Percentiles rank a stretch among this genome's conserved stretches.
phyloP scores from a whole-genome alignment of 768 basidiomycete species.

The Mycena leptocephala region DNA sequence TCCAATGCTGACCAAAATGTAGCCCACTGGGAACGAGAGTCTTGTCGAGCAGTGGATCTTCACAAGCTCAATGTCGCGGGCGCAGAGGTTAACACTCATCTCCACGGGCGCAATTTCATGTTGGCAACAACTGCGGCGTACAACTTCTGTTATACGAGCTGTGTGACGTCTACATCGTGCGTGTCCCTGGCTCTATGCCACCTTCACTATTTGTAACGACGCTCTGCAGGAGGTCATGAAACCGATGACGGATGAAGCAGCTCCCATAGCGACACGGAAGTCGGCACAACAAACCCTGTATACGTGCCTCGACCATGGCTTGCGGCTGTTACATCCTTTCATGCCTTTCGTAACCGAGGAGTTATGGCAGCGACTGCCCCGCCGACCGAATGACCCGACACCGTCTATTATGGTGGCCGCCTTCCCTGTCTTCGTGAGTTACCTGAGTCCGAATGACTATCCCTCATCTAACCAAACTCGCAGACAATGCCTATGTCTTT shows the following conservation, averaged over 20 bases:
- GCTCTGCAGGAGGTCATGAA: conserved; percentile 94
- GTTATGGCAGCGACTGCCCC: conserved; percentile 96
- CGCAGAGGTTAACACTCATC: conserved; percentile 79
- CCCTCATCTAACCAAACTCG: not conserved
- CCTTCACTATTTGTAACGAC: not conserved
- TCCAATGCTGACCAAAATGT: conserved; percentile 25
- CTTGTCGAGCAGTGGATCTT: conserved; percentile 97
- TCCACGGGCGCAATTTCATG: conserved; percentile 94
- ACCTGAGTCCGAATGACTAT: not conserved
- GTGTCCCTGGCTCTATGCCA: conserved; percentile 42
- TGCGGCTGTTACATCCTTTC: conserved; percentile 95
- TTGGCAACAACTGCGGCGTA: conserved; percentile 87
- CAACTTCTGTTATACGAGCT: conserved; percentile 98
- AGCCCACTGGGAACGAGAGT: conserved; percentile 93
- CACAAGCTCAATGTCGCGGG: conserved; percentile 93
- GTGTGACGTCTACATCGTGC: conserved; percentile 98
- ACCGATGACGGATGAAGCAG: conserved; percentile 91
- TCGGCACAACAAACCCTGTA: conserved; percentile 98
- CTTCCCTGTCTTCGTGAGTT: conserved; percentile 86
- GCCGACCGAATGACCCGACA: conserved; percentile 85
- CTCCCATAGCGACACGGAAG: conserved; percentile 71
- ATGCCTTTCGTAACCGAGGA: conserved; percentile 99
- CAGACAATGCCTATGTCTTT: conserved; percentile 75
- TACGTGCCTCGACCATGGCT: conserved; percentile 92
- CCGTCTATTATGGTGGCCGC: conserved; percentile 92